Evolutionary conservation across 2,329 filamentous ascomycete species (phyloP).

Genomic region (Dissoconium aciculare): DNA sequence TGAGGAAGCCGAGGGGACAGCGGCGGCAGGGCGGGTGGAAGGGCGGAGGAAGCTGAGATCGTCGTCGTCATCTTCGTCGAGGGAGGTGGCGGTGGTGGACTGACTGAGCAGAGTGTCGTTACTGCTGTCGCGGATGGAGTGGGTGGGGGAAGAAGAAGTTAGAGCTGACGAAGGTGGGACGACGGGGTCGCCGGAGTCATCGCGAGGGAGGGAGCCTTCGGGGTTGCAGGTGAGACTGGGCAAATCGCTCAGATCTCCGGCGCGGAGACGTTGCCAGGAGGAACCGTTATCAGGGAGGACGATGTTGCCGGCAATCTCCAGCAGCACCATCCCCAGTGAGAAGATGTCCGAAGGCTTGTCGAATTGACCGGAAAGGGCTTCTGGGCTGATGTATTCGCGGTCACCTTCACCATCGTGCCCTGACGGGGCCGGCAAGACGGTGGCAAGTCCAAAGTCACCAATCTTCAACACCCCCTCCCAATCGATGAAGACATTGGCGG

Average conservation of each 20-base stretch:
- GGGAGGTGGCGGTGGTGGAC: constrained; percentile 6
- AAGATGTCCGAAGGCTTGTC: constrained; percentile 91
- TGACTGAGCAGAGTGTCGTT: background rate
- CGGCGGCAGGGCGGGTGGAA: constrained; percentile 9
- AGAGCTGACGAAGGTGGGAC: background rate
- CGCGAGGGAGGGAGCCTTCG: constrained; percentile 54
- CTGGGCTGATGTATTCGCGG: constrained; percentile 87
- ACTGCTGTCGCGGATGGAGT: background rate
- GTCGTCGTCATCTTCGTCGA: constrained; percentile 20
- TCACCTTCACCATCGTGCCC: constrained; percentile 85
- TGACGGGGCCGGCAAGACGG: constrained; percentile 57
- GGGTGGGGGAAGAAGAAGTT: background rate
- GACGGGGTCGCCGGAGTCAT: constrained; percentile 53
- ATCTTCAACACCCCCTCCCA: constrained; percentile 74
- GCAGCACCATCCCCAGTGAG: constrained; percentile 81
- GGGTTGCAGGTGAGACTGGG: constrained; percentile 73
- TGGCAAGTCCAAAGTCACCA: constrained; percentile 72
- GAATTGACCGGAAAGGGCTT: constrained; percentile 72
- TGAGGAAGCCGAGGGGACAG: background rate
- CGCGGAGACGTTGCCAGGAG: constrained; percentile 78
- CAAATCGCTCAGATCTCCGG: constrained; percentile 76
- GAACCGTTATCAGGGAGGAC: constrained; percentile 83
- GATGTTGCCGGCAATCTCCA: constrained; percentile 89
- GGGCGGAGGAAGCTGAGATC: constrained; percentile 26
- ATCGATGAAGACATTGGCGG: constrained; percentile 68